phyloP scores from a whole-genome alignment of 2,329 filamentous ascomycete genomes.

The Zasmidium citrigriseum region DNA sequence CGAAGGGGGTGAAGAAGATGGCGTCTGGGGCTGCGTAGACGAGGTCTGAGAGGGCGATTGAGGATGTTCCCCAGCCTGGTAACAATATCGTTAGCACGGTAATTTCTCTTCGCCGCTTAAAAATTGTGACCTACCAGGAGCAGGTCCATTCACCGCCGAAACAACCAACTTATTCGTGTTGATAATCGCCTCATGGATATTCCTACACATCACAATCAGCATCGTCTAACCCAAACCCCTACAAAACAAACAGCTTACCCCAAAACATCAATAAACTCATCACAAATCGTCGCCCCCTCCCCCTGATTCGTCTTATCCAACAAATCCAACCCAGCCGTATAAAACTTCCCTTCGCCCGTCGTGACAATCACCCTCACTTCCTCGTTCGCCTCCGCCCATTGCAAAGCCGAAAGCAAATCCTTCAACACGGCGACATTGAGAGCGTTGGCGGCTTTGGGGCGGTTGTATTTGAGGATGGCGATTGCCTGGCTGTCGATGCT shows the following conservation, averaged over 20 bases:
- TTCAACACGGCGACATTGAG: slow-evolving; percentile 19
- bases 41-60: slow-evolving; percentile 23
- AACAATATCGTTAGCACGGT: not conserved
- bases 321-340: slow-evolving; percentile 25
- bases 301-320: slow-evolving; percentile 20
- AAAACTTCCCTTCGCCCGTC: slow-evolving; percentile 26
- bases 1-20: slow-evolving; percentile 28
- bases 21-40: slow-evolving; percentile 24
- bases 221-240: not conserved
- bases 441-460: slow-evolving; percentile 25
- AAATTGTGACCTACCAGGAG: slow-evolving; percentile 14
- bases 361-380: slow-evolving; percentile 23
- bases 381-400: slow-evolving; percentile 19
- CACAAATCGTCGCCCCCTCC: slow-evolving; percentile 20
- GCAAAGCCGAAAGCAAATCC: slow-evolving; percentile 21
- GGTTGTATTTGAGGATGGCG: slow-evolving; percentile 25
- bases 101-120: not conserved
- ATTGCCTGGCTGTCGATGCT: slow-evolving; percentile 20
- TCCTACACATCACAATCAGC: slow-evolving; percentile 1
- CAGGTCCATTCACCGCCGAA: slow-evolving; percentile 25
- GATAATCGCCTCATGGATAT: slow-evolving; percentile 23
- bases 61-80: slow-evolving; percentile 17
- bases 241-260: slow-evolving; percentile 1
- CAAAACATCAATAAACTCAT: slow-evolving; percentile 17
- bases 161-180: slow-evolving; percentile 23